Evolutionary conservation across 225 moss, liverwort and hornwort genomes (phyloP), one percentile per base, ranked within the genome.

Genomic region (Asterella californica): DNA sequence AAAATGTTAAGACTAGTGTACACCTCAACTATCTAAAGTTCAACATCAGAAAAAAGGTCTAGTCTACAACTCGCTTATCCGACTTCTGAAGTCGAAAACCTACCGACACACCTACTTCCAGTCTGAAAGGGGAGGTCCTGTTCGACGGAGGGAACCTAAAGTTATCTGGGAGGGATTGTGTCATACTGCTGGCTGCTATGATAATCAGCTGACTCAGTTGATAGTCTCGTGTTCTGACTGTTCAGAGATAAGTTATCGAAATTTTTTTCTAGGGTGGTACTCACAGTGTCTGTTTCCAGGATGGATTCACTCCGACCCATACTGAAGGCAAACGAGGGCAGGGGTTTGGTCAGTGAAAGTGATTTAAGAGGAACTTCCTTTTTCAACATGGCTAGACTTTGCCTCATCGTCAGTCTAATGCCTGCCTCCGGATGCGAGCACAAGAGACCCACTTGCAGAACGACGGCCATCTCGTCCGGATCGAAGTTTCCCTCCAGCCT

Each of bases 361-460:
- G 63, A 36, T 22, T 59, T 74, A 1, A 82, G 69, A 15, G 79
- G 75, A 0, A 47, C 46, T 54, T 82, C 82, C 10, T 76, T 72
- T 53, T 61, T 70, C 78, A 86, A 70, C 66, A 83, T 80, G 54
- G 60, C 72, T 11, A 72, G 36, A 25, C 74, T 77, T 12, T 77
- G 83, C 36, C 65, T 47, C 83, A 79, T 83, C 49, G 70, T 83
- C 11, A 78, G 83, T n/a, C 83, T 78, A 5, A 27, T 29, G 25
- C 32, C 45, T 24, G 71, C 60, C 27, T 83, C 78, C 9, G 83
- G 78, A 60, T 78, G 72, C 29, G 73, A 72, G 33, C 78, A 82
- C 70, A 83, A 5, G 30, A 83, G 83, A 15, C 83, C 78, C 9
- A 83, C 59, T 45, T 71, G 55, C 24, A 83, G 36, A 45, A 72